phyloP scores from a whole-genome alignment of 1,284 basidiomycete genomes.

The Tylopilus orsonianus region DNA sequence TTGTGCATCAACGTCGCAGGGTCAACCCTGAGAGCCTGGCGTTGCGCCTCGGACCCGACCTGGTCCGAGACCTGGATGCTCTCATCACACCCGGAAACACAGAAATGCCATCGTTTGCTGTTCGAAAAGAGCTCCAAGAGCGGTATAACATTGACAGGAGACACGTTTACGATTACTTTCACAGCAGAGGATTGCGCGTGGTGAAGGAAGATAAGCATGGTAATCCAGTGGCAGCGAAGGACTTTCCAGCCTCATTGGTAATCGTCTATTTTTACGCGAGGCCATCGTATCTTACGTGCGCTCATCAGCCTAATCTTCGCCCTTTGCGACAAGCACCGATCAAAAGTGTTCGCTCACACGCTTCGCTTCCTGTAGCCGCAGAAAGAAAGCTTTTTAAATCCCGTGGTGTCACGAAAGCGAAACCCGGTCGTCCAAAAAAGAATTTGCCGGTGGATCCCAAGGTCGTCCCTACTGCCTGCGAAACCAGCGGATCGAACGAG shows the following conservation, averaged over 20 bases:
- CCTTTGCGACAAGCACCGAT: slow-evolving; percentile 28
- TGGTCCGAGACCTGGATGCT: slow-evolving; percentile 67
- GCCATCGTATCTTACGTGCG: slow-evolving; percentile 13
- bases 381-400: slow-evolving; percentile 23
- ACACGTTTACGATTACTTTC: slow-evolving; percentile 77
- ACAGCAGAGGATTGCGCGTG: slow-evolving; percentile 60
- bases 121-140: slow-evolving; percentile 65
- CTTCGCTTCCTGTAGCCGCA: slow-evolving; percentile 13
- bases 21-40: slow-evolving; percentile 59
- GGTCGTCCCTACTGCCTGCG: slow-evolving; percentile 5
- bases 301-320: slow-evolving; percentile 31
- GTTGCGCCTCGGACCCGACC: slow-evolving; percentile 58
- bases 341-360: slow-evolving; percentile 18
- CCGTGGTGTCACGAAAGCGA: slow-evolving; percentile 32
- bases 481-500: slow-evolving; percentile 10
- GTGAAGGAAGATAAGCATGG: slow-evolving; percentile 64
- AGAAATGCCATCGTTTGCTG: slow-evolving; percentile 69
- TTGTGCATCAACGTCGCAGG: slow-evolving; percentile 36
- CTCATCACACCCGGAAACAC: slow-evolving; percentile 63
- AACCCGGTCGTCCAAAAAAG: slow-evolving; percentile 32
- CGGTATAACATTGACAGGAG: slow-evolving; percentile 66
- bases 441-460: slow-evolving; percentile 5
- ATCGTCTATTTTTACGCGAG: slow-evolving; percentile 5
- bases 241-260: slow-evolving; percentile 26
- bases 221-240: slow-evolving; percentile 31